Base-by-base conservation (phyloP, 495 filamentous ascomycete species). In the Penicillium canescens region DNA sequence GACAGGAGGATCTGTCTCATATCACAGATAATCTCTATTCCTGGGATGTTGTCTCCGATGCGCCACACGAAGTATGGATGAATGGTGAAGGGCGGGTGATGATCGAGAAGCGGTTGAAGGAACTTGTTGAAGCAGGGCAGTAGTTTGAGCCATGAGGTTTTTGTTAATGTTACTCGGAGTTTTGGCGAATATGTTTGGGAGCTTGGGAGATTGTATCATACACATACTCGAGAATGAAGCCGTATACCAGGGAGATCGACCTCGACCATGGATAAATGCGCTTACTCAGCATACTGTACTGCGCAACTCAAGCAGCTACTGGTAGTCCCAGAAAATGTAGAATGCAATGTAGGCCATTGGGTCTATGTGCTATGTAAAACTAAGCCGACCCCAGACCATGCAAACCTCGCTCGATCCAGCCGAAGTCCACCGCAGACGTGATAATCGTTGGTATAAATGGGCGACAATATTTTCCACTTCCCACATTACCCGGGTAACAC, bases 51-150 rank as follows among this genome's bases (percentile, higher is more conserved):
- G 91, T 96, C 1, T 79, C 86, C 42, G 77, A 86, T 49, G 91
- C 93, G 9, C 89, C 91, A n/a, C 89, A 96, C 70, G 80, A 90
- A 57, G 86, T 97, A 0, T 98, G 93, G 93, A 71, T 67, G 56
- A 86, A 83, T 6, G 61, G 73, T 1, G 74, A 89, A 55, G 93
- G 94, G 0, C 72, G 88, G 36, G 66, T 77, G 48, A 61, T 86
- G 3, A 83, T 98, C 66, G 87, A 90, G 67, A 84, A 85, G 66
- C 80, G 86, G 50, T 62, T 95, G 59, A 66, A 67, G 28, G 65
- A 86, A 56, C 57, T 96, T 65, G 79, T 90, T 6, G 64, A 72
- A 49, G 62, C 52, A 53, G 56, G 56, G 26, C 44, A 53, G 24
- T 21, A 14, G n/a, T 23, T 42, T 13, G 35, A 11, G 40, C 14